These are phyloP conservation scores for Podaxis sp. DNA, from an alignment of 768 basidiomycete species.

Conservation along the genomic window DNA sequence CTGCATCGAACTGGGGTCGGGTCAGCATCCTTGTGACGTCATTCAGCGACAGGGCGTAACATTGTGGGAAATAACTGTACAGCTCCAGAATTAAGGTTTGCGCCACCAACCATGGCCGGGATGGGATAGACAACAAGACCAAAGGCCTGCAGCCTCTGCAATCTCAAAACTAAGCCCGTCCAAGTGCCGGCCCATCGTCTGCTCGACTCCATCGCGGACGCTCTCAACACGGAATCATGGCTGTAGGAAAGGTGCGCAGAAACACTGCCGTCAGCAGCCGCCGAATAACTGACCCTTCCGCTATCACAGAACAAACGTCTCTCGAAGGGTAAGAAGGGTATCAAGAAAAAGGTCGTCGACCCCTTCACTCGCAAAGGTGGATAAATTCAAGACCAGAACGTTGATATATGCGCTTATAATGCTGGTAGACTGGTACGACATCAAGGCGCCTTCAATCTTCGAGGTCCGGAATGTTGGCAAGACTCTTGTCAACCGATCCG, in stretches of 20 bases:
- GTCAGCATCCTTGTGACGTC: slow-evolving; percentile 43
- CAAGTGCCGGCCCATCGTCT: slow-evolving; percentile 32
- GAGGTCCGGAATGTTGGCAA: slow-evolving; percentile 97
- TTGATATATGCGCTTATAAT: slow-evolving; percentile 6
- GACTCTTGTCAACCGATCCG: slow-evolving; percentile 97
- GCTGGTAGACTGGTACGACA: slow-evolving; percentile 91
- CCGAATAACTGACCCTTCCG: slow-evolving; percentile 13
- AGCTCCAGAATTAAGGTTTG: slow-evolving; percentile 60
- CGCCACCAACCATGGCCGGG: slow-evolving; percentile 44
- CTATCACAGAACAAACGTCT: slow-evolving; percentile 87
- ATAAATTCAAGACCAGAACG: slow-evolving; percentile 9
- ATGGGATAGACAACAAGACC: slow-evolving; percentile 30
- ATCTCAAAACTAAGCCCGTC: slow-evolving; percentile 45
- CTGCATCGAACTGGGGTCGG: slow-evolving; percentile 58
- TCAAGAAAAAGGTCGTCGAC: slow-evolving; percentile 99
- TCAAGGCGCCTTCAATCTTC: slow-evolving; percentile 98
- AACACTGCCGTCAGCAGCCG: slow-evolving; percentile 1
- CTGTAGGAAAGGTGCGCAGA: slow-evolving; percentile 75
- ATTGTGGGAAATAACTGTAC: slow-evolving; percentile 48
- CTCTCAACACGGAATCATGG: slow-evolving; percentile 55
- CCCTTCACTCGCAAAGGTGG: slow-evolving; percentile 98
- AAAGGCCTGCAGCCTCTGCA: slow-evolving; percentile 22
- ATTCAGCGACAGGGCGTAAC: slow-evolving; percentile 5
- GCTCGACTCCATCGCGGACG: slow-evolving; percentile 40
- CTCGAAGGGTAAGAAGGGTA: slow-evolving; percentile 97